Evolutionary conservation across 345 rosid genomes (phyloP), one percentile per base, ranked within the genome.

Genomic region (Lumnitzera littorea): DNA sequence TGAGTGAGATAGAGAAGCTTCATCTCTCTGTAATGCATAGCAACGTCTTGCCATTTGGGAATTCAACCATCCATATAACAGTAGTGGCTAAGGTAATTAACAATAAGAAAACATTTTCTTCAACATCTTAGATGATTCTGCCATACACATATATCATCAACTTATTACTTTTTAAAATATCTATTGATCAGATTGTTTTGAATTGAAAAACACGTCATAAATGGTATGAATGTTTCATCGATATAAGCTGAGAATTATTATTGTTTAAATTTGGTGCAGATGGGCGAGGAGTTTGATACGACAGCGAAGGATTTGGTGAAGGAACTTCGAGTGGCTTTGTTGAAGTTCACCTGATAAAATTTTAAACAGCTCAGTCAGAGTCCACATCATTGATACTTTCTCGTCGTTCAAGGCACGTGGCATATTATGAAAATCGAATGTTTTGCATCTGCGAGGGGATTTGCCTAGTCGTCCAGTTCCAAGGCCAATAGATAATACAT

Each of bases 61-160:
- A 64, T 29, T 77, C 85, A 2, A 77, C 77, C 31, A 75, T 86
- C 12, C 82, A 86, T 66, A 71, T 91, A 15, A 83, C 98, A 25
- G 15, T 67, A 24, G 47, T 60, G 17, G 64, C 70, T 53, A 27
- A 67, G 70, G 70, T 67, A 50, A 60, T 10, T 20, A 7, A 3
- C 14, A 20, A 20, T 20, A 20, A 48, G n/a, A 31, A 12, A 7
- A 48, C 11, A 25, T 9, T 60, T 50, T 7, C 16, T 14, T 1
- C 8, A 3, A 7, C 46, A 20, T 60, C 17, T 4, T 13, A 48
- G 15, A 24, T 23, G 15, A 24, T 23, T 15, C 16, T 50, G 11
- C 15, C 63, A 12, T n/a, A 20, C 13, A 60, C 23, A 10, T 36
- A 14, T 20, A 20, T 20, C 20, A 20, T 20, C 20, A 20, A 20